These are phyloP conservation scores for Albizia julibrissin DNA, from an alignment of 306 rosid species.

Conservation along the genomic window DNA sequence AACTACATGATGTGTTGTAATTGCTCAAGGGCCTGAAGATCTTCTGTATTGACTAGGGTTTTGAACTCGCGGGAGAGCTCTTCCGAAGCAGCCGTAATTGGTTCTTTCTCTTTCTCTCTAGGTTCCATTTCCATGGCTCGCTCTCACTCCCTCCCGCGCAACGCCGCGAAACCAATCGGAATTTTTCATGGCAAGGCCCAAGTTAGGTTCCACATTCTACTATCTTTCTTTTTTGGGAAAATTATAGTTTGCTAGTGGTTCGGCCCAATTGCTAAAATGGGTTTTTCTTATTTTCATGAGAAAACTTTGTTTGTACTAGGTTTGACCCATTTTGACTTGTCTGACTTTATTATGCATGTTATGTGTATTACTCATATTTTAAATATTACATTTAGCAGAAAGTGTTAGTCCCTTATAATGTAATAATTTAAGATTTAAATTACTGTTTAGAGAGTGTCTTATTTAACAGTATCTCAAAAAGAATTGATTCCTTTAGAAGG, in stretches of 20 bases:
- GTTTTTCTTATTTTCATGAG: not conserved
- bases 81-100: constrained; percentile 54
- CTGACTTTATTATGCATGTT: too few relatives aligned
- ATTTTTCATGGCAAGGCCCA: not conserved
- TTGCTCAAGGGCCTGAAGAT: constrained; percentile 72
- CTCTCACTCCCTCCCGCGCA: not conserved
- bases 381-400: too few relatives aligned
- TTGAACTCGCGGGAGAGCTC: constrained; percentile 69
- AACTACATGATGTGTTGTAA: constrained; percentile 71
- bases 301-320: not conserved
- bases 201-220: not conserved
- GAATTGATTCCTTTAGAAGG: accelerated
- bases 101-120: constrained; percentile 45
- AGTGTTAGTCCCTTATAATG: too few relatives aligned
- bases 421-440: too few relatives aligned
- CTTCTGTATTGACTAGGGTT: constrained; percentile 64
- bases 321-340: not conserved
- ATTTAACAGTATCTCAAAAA: too few relatives aligned
- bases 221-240: not conserved
- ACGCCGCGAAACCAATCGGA: not conserved
- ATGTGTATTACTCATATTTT: too few relatives aligned
- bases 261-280: not conserved
- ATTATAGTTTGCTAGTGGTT: not conserved
- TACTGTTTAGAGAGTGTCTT: too few relatives aligned
- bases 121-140: constrained; percentile 31